These are phyloP conservation scores for Artemisia princeps DNA, from an alignment of 140 eudicot genomes.

Conservation along the genomic window DNA sequence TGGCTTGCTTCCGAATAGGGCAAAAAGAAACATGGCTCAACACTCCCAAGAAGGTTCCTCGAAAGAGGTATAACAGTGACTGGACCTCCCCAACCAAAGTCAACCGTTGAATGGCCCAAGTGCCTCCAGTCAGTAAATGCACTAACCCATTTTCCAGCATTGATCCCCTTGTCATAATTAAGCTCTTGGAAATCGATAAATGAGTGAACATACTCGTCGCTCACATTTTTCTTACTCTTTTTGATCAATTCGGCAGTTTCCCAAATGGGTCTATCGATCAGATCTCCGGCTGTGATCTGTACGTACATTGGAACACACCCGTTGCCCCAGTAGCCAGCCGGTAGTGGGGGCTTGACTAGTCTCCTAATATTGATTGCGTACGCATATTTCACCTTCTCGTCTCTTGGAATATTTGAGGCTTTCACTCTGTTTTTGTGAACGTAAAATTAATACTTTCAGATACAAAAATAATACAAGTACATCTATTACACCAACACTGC, in stretches of 20 bases:
- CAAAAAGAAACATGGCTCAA: conserved; percentile 69
- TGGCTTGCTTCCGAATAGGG: conserved; percentile 52
- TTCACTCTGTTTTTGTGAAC: conserved; percentile 42
- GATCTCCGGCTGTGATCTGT: conserved; percentile 40
- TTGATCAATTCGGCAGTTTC: conserved; percentile 55
- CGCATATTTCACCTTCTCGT: conserved; percentile 57
- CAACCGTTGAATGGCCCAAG: conserved; percentile 75
- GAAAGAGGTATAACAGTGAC: conserved; percentile 72
- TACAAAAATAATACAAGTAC: too few species aligned
- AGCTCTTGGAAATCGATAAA: conserved; percentile 65
- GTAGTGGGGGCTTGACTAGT: conserved; percentile 59
- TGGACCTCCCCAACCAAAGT: conserved; percentile 90
- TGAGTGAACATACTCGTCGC: conserved; percentile 58
- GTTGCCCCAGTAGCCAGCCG: conserved; percentile 78
- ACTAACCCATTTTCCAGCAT: conserved; percentile 54
- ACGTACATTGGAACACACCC: conserved; percentile 80
- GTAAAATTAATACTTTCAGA: too few species aligned
- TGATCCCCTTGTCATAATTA: conserved; percentile 53
- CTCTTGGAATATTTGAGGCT: conserved; percentile 37
- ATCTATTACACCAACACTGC: too few species aligned
- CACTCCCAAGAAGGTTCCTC: conserved; percentile 58
- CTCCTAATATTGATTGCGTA: conserved; percentile 61
- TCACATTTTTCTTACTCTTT: conserved; percentile 56
- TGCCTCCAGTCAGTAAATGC: conserved; percentile 92
- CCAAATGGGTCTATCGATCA: conserved; percentile 60